These are phyloP conservation scores for Antitrichia curtipendula DNA, from an alignment of 225 moss, liverwort and hornwort genomes.

Conservation along the genomic window DNA sequence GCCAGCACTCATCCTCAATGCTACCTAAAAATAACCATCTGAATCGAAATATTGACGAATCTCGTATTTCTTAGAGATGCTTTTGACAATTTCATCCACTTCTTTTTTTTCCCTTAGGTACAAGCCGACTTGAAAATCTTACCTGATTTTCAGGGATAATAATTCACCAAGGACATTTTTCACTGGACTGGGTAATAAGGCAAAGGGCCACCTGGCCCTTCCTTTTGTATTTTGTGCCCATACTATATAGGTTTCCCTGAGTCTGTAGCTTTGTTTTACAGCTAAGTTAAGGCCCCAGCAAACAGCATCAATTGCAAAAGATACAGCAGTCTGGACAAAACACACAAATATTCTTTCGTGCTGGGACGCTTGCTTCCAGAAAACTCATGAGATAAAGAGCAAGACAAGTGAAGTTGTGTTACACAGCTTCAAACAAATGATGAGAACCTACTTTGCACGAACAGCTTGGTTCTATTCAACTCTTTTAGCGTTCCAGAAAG, in stretches of 20 bases:
- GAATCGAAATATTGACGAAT: not conserved
- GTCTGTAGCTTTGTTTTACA: not conserved
- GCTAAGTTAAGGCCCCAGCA: not conserved
- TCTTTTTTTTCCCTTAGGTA: not conserved
- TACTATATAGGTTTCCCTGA: not conserved
- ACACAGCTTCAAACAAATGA: not conserved
- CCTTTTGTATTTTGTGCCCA: not conserved
- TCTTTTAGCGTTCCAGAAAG: not conserved
- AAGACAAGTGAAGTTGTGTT: not conserved
- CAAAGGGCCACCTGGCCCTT: not conserved
- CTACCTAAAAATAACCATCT: not conserved
- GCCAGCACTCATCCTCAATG: fast-evolving
- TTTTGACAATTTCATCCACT: not conserved
- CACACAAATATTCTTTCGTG: not conserved
- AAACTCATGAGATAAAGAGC: not conserved
- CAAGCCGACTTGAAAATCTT: not conserved
- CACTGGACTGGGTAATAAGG: not conserved
- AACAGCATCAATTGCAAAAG: not conserved
- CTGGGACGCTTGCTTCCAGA: not conserved
- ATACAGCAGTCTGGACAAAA: not conserved
- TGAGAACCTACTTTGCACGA: not conserved
- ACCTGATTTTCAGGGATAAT: not conserved
- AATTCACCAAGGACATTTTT: not conserved
- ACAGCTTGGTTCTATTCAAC: not conserved
- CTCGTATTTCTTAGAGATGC: not conserved